Evolutionary conservation across 2,329 filamentous ascomycete genomes (phyloP), one percentile per base, ranked within the genome.

Genomic region (Pseudogymnoascus sp.): DNA sequence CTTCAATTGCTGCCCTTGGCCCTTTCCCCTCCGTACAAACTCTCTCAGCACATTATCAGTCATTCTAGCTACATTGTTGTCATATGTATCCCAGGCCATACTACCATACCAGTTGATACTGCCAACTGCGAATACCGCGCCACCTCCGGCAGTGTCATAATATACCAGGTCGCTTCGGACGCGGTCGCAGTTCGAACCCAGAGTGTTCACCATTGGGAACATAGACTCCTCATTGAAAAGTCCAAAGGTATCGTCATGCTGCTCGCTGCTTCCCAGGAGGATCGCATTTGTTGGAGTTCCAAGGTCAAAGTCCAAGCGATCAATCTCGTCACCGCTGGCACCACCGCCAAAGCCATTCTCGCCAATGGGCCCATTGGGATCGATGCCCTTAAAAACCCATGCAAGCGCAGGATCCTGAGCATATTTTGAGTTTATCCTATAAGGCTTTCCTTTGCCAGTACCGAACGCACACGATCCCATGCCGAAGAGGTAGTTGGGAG

Each of bases 311-410:
- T 75, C 73, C n/a, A 73, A 63, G 3, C 72, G 66, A 65, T 75
- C 74, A 59, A 75, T 72, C 64, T 76, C 74, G 38, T 76, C 74
- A 12, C 72, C 73, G 59, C 67, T 70, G 7, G 71, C 72, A 18
- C 72, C 71, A 41, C 72, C 72, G 1, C 70, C 72, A 12, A 75
- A 70, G 3, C 69, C 67, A 11, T 69, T 59, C 40, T 70, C 65
- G 12, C 69, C 72, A 64, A 28, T 66, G 67, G 14, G 66, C 60
- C 38, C 67, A 71, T 40, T 70, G 49, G 33, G 64, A 11, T 31
- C 43, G 14, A 52, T 62, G 5, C 21, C 41, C 5, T 35, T 18
- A 7, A 37, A 62, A 33, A 25, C 40, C 60, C 31, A 52, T 16
- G 38, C 37, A 63, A 33, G 60, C 18, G 28, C 59, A 23, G 66